These are phyloP conservation scores for Lichtheimia hyalospora DNA, from an alignment of 371 early-diverging fungal genomes.

Conservation along the genomic window DNA sequence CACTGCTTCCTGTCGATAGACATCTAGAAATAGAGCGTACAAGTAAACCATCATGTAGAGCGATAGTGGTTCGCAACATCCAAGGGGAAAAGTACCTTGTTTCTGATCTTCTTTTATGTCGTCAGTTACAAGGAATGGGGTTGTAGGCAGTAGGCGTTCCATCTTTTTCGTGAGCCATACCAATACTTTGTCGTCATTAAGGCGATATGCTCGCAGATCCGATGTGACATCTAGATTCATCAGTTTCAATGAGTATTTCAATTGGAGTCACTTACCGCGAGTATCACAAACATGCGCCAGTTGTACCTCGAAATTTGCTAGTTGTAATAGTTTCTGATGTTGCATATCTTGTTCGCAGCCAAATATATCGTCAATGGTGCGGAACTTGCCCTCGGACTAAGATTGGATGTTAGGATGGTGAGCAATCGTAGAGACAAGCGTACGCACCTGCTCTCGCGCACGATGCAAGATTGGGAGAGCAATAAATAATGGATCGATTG, in stretches of 20 bases:
- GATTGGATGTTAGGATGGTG: neutral
- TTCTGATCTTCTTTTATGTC: constrained; percentile 5
- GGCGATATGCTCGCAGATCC: constrained; percentile 14
- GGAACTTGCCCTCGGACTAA: constrained; percentile 9
- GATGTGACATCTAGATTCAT: constrained; percentile 8
- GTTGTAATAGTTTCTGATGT: neutral
- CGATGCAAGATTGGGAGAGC: constrained; percentile 11
- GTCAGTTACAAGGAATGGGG: neutral
- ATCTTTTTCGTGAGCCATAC: constrained; percentile 17
- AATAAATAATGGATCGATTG: constrained; percentile 20
- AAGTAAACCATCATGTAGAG: too few species aligned
- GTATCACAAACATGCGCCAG: constrained; percentile 13
- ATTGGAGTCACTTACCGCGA: constrained; percentile 4
- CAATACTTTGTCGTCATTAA: constrained; percentile 15
- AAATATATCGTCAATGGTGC: constrained; percentile 14
- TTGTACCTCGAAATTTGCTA: neutral
- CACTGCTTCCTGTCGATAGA: constrained; percentile 15
- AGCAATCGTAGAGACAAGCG: neutral
- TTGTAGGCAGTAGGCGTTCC: neutral
- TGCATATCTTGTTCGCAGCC: neutral
- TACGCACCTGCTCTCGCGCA: constrained; percentile 8
- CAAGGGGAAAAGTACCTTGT: neutral
- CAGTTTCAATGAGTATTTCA: neutral
- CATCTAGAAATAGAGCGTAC: neutral
- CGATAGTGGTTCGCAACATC: too few species aligned